A percentile compares a stretch with the other conserved stretches of the same genome.
phyloP scores from a whole-genome alignment of 2,329 filamentous ascomycete genomes.

The Diaporthe sp. region DNA sequence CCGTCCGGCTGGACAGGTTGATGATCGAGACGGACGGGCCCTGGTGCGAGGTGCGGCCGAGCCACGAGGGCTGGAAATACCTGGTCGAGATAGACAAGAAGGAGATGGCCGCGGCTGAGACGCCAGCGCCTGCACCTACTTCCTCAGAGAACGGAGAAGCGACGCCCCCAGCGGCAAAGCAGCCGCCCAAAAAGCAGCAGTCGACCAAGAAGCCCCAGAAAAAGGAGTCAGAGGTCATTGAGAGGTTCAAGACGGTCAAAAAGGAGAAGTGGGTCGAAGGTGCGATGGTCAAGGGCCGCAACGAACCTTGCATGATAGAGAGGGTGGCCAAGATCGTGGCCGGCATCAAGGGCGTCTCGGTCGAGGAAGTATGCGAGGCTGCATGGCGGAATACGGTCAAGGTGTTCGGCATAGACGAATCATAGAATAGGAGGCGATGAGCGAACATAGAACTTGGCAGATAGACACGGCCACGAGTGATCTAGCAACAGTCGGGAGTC shows the following conservation, averaged over 20 bases:
- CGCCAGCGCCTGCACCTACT: conserved; percentile 26
- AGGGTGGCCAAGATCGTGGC: conserved; percentile 92
- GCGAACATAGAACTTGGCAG: conserved; percentile 37
- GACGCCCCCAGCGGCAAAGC: conserved; percentile 1
- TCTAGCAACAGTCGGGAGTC: no score
- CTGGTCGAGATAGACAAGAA: conserved; percentile 58
- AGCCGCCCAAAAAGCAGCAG: conserved; percentile 44
- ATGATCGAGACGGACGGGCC: conserved; percentile 98
- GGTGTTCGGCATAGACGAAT: conserved; percentile 79
- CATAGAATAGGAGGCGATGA: conserved; percentile 44
- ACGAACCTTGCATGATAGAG: conserved; percentile 90
- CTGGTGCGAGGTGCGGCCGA: conserved; percentile 95
- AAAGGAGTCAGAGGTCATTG: conserved; percentile 75
- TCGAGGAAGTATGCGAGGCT: conserved; percentile 88
- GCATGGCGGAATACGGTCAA: conserved; percentile 85
- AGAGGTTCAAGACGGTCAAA: conserved; percentile 86
- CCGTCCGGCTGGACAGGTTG: conserved; percentile 81
- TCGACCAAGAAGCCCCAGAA: conserved; percentile 63
- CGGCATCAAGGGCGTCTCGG: conserved; percentile 81
- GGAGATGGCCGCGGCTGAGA: conserved; percentile 40
- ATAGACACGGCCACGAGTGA: background rate
- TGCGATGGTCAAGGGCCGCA: conserved; percentile 92
- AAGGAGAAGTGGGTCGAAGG: conserved; percentile 95
- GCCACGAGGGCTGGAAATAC: conserved; percentile 86
- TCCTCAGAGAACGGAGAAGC: conserved; percentile 30